Evolutionary conservation across 2,329 filamentous ascomycete species (phyloP).

Genomic region (Cladosporium sp.): DNA sequence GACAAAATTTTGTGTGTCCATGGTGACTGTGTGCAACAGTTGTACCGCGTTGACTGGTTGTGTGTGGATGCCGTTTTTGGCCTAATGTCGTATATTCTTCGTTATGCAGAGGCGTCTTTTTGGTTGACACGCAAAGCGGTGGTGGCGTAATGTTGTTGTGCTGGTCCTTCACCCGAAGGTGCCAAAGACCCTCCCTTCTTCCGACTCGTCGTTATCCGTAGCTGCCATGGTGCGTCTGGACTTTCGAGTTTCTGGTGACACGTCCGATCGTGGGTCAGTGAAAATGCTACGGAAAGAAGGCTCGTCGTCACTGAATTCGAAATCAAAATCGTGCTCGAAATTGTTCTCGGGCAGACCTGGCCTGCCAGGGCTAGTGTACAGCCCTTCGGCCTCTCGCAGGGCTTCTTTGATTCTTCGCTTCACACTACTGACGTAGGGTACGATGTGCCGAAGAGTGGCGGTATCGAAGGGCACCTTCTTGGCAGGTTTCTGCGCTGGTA

Average conservation of each 20-base stretch:
- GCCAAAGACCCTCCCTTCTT: background rate
- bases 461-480: constrained; percentile 65
- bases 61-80: background rate
- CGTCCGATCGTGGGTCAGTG: constrained; percentile 24
- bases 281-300: constrained; percentile 34
- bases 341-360: constrained; percentile 20
- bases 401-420: constrained; percentile 46
- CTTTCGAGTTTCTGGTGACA: constrained; percentile 18
- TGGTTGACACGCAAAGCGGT: background rate
- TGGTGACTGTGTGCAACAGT: background rate
- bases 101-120: background rate
- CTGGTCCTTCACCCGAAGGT: constrained; percentile 2
- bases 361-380: constrained; percentile 42
- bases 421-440: constrained; percentile 48
- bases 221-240: constrained; percentile 22
- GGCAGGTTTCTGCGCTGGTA: constrained; percentile 26
- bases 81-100: background rate
- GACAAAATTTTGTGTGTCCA: background rate
- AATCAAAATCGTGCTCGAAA: constrained; percentile 2
- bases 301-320: constrained; percentile 24
- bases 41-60: background rate
- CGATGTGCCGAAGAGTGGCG: constrained; percentile 59
- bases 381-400: constrained; percentile 44
- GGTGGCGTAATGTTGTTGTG: background rate
- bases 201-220: constrained; percentile 24